Base-by-base conservation (phyloP, 2,329 filamentous ascomycete species). In the Colletotrichum sp. region DNA sequence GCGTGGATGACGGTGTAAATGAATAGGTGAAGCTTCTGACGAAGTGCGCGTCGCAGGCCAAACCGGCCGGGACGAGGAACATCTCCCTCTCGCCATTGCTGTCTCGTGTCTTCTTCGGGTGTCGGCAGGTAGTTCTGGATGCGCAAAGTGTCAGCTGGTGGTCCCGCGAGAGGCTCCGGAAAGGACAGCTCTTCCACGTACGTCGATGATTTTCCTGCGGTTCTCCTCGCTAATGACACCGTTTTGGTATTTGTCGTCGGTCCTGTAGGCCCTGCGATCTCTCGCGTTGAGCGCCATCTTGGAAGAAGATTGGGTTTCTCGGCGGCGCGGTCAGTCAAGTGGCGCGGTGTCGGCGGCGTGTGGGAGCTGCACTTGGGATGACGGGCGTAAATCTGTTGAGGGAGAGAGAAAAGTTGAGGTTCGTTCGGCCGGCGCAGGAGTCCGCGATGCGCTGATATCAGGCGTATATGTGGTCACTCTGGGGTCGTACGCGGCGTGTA, bases 1-100 rank as follows among this genome's bases (percentile, higher is more conserved):
- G 94, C 90, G 81, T 98, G 95, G 79, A 96, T 88, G 72, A 95
- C 81, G 76, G 90, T 89, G 84, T 94, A 96, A 76, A 95, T 83
- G 55, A 95, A 83, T 70, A 92, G 83, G 84, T 95, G 90, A 57
- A 96, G 84, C 81, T 93, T 91, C 69, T 86, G 87, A 76, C 87
- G 88, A 59, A 95, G 80, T 81, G 95, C 92, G 71, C 89, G 89
- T 76, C 92, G 90, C 76, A 94, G 82, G 26, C 92, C 91, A 21
- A 93, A 85, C 63, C 87, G 87, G 24, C 87, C 87, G 39, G 84
- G 83, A 32, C 80, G 78, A 34, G 81, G 80, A 16, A 81, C 79
- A 67, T 81, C 49, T 8, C 75, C 69, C 21, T 78, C 67, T 28
- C 60, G 65, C 77, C 77, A 78, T 67, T 76, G 64, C 21, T 21